A percentile compares a stretch with the other conserved stretches of the same genome.
Evolutionary conservation across 2,329 filamentous ascomycete genomes (phyloP).

Genomic region (Rhynchosporium graminicola): DNA sequence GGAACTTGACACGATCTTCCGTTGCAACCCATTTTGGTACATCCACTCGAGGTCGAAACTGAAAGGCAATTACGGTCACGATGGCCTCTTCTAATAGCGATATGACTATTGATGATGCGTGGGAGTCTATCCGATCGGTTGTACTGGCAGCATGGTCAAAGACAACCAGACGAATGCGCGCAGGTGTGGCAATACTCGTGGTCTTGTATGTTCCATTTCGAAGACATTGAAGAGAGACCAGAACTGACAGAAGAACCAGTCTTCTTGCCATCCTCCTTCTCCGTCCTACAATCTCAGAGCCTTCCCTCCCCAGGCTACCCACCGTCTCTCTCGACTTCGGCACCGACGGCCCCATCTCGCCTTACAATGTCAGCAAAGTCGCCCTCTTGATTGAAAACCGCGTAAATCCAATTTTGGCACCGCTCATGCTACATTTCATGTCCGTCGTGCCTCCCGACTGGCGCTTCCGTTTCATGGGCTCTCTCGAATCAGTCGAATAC

Average conservation of each 20-base stretch:
- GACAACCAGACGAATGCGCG: conserved; percentile 38
- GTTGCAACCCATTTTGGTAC: neutral
- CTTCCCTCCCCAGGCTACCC: conserved; percentile 30
- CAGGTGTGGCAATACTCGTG: conserved; percentile 31
- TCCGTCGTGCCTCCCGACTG: conserved; percentile 58
- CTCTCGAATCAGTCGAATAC: conserved; percentile 46
- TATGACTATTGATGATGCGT: conserved; percentile 39
- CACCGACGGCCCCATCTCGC: conserved; percentile 19
- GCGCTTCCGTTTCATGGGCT: conserved; percentile 59
- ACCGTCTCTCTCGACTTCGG: conserved; percentile 33
- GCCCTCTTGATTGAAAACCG: conserved; percentile 58
- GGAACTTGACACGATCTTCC: neutral
- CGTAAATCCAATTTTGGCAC: conserved; percentile 50
- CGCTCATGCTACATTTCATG: conserved; percentile 58
- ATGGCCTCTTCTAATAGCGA: conserved; percentile 32
- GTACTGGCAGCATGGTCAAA: conserved; percentile 34
- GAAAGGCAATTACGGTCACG: neutral
- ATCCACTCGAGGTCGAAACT: neutral
- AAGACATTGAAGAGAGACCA: neutral
- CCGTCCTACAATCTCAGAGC: conserved; percentile 30
- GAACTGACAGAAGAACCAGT: conserved; percentile 22
- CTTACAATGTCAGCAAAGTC: conserved; percentile 42
- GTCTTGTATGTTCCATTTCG: conserved; percentile 32
- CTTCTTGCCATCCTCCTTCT: conserved; percentile 32
- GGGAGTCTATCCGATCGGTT: conserved; percentile 31